phyloP scores from a whole-genome alignment of 805 yeast species.

The Barnettozyma wickerhamii region DNA sequence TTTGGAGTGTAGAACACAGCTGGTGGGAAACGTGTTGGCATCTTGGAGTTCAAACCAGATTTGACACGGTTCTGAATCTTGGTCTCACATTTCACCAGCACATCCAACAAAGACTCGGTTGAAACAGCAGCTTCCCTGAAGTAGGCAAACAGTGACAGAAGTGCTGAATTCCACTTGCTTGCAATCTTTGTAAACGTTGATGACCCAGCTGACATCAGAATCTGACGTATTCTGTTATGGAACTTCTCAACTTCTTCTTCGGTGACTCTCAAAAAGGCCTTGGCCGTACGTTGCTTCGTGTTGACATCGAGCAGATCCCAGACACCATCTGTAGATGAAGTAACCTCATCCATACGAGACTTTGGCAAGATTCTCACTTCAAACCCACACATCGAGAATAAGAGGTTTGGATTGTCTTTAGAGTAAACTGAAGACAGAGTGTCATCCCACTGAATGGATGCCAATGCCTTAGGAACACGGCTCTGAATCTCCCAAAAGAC shows the following conservation, averaged over 20 bases:
- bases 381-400: slow-evolving; percentile 92
- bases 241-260: slow-evolving; percentile 76
- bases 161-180: slow-evolving; percentile 92
- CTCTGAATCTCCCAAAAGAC: slow-evolving; percentile 85
- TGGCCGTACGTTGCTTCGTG: slow-evolving; percentile 83
- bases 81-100: slow-evolving; percentile 86
- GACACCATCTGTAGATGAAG: slow-evolving; percentile 70
- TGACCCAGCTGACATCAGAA: slow-evolving; percentile 92
- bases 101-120: slow-evolving; percentile 72
- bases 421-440: slow-evolving; percentile 87
- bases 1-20: slow-evolving; percentile 98
- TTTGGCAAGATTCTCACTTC: slow-evolving; percentile 88
- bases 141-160: slow-evolving; percentile 81
- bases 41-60: slow-evolving; percentile 91
- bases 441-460: slow-evolving; percentile 73
- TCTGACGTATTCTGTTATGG: slow-evolving; percentile 79
- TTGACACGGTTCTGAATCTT: slow-evolving; percentile 91
- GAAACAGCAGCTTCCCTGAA: slow-evolving; percentile 90
- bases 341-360: slow-evolving; percentile 47
- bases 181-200: slow-evolving; percentile 93
- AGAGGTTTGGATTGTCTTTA: slow-evolving; percentile 79
- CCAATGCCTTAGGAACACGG: slow-evolving; percentile 72
- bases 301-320: slow-evolving; percentile 78
- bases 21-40: slow-evolving; percentile 99
- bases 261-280: slow-evolving; percentile 80